phyloP scores from a whole-genome alignment of 2,329 filamentous ascomycete species.

The Geosmithia flava region DNA sequence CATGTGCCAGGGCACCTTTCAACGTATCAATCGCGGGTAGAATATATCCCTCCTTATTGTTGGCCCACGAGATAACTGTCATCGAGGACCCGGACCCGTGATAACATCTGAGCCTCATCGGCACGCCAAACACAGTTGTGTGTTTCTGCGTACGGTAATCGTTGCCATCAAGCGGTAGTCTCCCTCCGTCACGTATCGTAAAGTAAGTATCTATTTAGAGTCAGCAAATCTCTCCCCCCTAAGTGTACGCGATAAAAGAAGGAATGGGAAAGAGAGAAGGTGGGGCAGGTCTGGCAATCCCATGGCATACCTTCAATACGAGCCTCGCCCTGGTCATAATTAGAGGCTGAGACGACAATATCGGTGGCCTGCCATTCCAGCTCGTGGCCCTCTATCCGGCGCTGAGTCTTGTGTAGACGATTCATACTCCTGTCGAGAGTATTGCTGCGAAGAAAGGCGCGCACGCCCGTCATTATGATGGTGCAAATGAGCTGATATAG shows the following conservation, averaged over 20 bases:
- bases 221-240: not conserved
- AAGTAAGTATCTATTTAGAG: not conserved
- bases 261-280: too few relatives aligned
- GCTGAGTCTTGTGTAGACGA: slow-evolving; percentile 3
- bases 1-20: not conserved
- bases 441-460: slow-evolving; percentile 7
- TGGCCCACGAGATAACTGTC: not conserved
- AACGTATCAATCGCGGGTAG: not conserved
- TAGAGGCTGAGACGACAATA: not conserved
- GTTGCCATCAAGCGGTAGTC: not conserved
- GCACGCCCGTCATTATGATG: slow-evolving; percentile 8
- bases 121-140: not conserved
- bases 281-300: not conserved
- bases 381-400: slow-evolving; percentile 8
- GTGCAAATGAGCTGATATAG: slow-evolving; percentile 8
- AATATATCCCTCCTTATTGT: not conserved
- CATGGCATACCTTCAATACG: not conserved
- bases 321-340: not conserved
- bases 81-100: not conserved
- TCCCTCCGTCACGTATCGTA: not conserved
- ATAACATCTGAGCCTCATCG: not conserved
- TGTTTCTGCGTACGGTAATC: not conserved
- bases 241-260: too few relatives aligned
- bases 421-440: slow-evolving; percentile 6
- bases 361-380: slow-evolving; percentile 11